Percentiles rank a stretch among this genome's conserved stretches.
Conservation (phyloP, 805 yeast species). For the Kazachstania taianensis region DNA sequence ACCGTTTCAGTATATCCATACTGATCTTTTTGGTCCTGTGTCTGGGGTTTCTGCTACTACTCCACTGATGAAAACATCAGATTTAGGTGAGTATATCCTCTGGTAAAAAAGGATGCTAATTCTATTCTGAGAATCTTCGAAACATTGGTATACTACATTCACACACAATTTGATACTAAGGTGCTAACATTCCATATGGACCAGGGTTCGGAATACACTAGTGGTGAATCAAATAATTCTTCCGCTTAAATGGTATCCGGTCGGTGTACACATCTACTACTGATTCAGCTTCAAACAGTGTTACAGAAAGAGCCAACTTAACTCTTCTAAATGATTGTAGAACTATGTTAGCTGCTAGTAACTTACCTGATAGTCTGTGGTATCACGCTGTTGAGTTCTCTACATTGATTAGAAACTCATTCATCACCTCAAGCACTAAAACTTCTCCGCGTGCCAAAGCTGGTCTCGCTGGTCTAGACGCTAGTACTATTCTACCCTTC, state of each 20-base stretch:
- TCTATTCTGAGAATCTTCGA: conserved; percentile 3
- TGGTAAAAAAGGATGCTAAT: conserved; percentile 1
- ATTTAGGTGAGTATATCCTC: conserved; percentile 7
- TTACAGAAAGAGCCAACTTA: conserved; percentile 9
- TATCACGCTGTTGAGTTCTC: conserved; percentile 8
- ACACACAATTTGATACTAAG: conserved; percentile 1
- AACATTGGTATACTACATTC: background rate
- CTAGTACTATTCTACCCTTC: conserved; percentile 5
- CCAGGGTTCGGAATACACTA: conserved; percentile 9
- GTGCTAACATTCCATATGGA: conserved; percentile 6
- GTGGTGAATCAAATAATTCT: background rate
- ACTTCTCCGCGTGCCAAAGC: conserved; percentile 2
- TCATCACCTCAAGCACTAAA: background rate
- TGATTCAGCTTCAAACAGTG: conserved; percentile 7
- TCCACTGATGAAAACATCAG: conserved; percentile 10
- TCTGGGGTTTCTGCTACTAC: conserved; percentile 4
- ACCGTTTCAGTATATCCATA: conserved; percentile 6
- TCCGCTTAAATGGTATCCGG: background rate
- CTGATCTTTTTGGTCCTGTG: conserved; percentile 7
- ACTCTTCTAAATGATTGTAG: conserved; percentile 11
- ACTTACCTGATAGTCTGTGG: conserved; percentile 8
- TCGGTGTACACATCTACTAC: conserved; percentile 7
- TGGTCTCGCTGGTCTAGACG: conserved; percentile 6
- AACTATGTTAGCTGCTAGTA: conserved; percentile 3
- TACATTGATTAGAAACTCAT: conserved; percentile 5